Base-by-base conservation (phyloP, 116 monocot species). In the Papilionanthe hybrid region DNA sequence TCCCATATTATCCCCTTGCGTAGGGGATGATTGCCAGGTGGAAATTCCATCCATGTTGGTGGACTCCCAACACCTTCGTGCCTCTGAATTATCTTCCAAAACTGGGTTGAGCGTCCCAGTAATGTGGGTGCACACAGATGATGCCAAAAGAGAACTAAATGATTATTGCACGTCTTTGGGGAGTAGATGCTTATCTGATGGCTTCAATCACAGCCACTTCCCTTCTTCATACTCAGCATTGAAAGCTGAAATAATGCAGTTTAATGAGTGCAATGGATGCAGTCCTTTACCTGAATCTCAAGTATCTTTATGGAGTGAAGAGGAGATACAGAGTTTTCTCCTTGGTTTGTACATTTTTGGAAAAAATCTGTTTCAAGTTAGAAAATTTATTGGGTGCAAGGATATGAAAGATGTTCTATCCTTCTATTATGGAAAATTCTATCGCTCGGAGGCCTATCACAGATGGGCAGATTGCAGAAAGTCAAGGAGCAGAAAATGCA, bases 341-440 rank as follows among this genome's bases (percentile, higher is more conserved):
- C 97, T 97, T 44, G 97, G 92, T 19, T 91, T 97, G 8, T 97
- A 97, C 77, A 92, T 97, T 81, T 97, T 94, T 81, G 92, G 94
- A 9, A 94, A 97, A 85, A 90, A 97, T 86, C 87, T 97, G 72
- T 28, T 27, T 66, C 80, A 75, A 32, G 84, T 97, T 41, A 81
- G 55, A 63, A 87, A 75, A 58, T 90, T 92, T 80, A 71, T 90
- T 19, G 88, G 79, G 47, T 32, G 23, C 75, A 92, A 91, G 78
- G 79, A 53, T 7, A 91, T 94, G 89, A 92, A 91, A 44, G 86
- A 92, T 75, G 68, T 97, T n/a, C 60, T 94, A 48, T 88, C 88
- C 8, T 97, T 88, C 76, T 97, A 97, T 76, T 94, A 97, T 85
- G 97, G 97, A 50, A 89, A 81, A 5, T 97, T 97, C 47, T 97